Evolutionary conservation across 1,284 basidiomycete genomes (phyloP).

Genomic region (Pascua guehoae): DNA sequence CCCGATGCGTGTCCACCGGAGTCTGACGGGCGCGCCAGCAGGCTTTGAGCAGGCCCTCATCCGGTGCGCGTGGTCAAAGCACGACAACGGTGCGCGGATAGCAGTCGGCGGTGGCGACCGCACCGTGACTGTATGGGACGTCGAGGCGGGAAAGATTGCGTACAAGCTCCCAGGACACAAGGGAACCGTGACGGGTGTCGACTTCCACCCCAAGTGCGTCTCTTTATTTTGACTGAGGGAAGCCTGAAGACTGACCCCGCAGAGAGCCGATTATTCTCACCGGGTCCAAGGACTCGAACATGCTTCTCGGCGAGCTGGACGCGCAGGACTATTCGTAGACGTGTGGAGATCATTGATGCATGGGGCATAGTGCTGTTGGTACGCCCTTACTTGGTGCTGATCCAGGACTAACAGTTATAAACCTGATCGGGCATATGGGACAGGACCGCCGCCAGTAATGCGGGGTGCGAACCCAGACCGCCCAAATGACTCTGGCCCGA

Average conservation of each 20-base stretch:
- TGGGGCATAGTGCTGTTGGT: not conserved
- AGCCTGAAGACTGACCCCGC: constrained; percentile 2
- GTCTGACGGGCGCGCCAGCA: constrained; percentile 76
- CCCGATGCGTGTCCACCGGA: constrained; percentile 72
- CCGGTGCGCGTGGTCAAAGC: constrained; percentile 64
- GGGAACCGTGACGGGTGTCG: constrained; percentile 83
- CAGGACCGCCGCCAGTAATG: too few relatives aligned
- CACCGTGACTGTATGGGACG: constrained; percentile 84
- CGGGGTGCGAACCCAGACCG: too few relatives aligned
- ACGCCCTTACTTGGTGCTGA: too few relatives aligned
- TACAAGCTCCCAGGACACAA: constrained; percentile 95
- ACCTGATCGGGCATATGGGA: too few relatives aligned
- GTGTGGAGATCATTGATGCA: not conserved
- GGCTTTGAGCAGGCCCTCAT: constrained; percentile 84
- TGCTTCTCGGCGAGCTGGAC: constrained; percentile 85
- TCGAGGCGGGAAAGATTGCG: constrained; percentile 73
- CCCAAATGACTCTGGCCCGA: too few relatives aligned
- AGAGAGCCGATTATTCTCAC: constrained; percentile 89
- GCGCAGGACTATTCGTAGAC: constrained; percentile 42
- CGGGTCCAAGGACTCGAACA: constrained; percentile 79
- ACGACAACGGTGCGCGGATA: constrained; percentile 48
- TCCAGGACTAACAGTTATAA: too few relatives aligned
- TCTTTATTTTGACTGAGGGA: not conserved
- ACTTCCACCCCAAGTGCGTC: constrained; percentile 62
- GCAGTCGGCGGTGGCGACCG: constrained; percentile 54